Base-by-base conservation (phyloP, 306 rosid genomes). In the Macrotyloma uniflorum region DNA sequence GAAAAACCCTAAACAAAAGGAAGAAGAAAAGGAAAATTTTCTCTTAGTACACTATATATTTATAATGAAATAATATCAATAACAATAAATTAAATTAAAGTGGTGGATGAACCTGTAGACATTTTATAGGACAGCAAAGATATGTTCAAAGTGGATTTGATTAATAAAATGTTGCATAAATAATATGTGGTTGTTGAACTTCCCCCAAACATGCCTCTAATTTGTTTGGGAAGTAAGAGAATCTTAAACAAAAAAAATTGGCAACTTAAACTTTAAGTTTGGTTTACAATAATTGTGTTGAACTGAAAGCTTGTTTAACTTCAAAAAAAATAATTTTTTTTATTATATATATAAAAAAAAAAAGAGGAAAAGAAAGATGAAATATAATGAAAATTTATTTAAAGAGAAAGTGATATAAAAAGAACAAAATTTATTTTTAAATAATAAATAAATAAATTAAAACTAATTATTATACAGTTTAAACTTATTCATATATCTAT, bases 101-200 rank as follows among this genome's bases (percentile, higher is more conserved):
- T 67, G 30, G 75, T 80, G 82, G 80, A 66, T 64, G 70, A 82
- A 58, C 28, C 45, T 1, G 9, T 7, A 50, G 57, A 50, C 13
- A 50, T 50, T 85, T 70, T 73, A n/a, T n/a, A n/a, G 74, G 83
- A 82, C 79, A 77, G 84, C 67, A 3, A 57, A 75, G 24, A 72
- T 80, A 8, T 38, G 57, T 79, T 35, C 15, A 6, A 70, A 35
- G 35, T 33, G 46, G 46, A 59, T 45, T 73, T 75, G 45, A 6
- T 77, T 53, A 19, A 53, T 59, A 63, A 16, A 59, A 28, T 23
- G 18, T 22, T 22, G 28, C 53, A 15, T 64, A 36, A 5, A 54
- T 19, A 4, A 36, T 49, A 24, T 51, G 68, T 26, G 82, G 83
- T 88, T 32, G 89, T 81, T 88, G 81, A 83, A 59, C 82, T 49